Evolutionary conservation across 108 stramenopile species (phyloP), one percentile per base, ranked within the genome.

Genomic region (Cylindrotheca closterium): DNA sequence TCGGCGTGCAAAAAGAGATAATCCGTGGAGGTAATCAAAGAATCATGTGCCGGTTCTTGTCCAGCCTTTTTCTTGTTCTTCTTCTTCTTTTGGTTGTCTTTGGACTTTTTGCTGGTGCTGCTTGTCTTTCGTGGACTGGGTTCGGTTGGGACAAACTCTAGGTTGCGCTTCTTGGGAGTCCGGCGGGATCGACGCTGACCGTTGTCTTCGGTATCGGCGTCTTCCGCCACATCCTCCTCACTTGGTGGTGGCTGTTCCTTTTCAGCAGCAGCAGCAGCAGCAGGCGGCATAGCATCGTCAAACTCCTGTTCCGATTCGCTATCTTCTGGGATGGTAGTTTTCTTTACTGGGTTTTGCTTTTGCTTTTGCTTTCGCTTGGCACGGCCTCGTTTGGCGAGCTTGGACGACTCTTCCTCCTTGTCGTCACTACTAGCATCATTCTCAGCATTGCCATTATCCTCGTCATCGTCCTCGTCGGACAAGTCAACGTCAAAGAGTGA

Each of bases 1-100:
- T 73, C 70, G 48, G 61, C 65, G 18, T 67, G 8, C 3, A 51
- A 33, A 78, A 78, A 78, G 24, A 78, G 70, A 7, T 57, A 29
- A 31, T 71, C 70, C 19, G 66, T 78, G 2, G 63, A 52, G 0
- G 34, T 29, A 3, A 64, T 3, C 31, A 64, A 30, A 24, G 30
- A 33, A 2, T 64, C 51, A 22, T 52, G 31, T 1, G 17, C 30
- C 1, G 52, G 63, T 54, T 64, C 30, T 4, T 61, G 12, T 22
- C 5, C 18, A 33, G 30, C 31, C 29, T 30, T 28, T 33, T 57
- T 57, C 17, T 26, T 26, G 25, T 26, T 23, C 21, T 25, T 34
- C 27, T 42, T 42, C 15, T 42, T 7, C 15, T 42, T 42, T 7
- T 42, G 10, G n/a, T n/a, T n/a, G 27, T 10, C 15, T 21, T 21